Base-by-base conservation (phyloP, 2,329 filamentous ascomycete species). In the Colletotrichum chrysophilum region DNA sequence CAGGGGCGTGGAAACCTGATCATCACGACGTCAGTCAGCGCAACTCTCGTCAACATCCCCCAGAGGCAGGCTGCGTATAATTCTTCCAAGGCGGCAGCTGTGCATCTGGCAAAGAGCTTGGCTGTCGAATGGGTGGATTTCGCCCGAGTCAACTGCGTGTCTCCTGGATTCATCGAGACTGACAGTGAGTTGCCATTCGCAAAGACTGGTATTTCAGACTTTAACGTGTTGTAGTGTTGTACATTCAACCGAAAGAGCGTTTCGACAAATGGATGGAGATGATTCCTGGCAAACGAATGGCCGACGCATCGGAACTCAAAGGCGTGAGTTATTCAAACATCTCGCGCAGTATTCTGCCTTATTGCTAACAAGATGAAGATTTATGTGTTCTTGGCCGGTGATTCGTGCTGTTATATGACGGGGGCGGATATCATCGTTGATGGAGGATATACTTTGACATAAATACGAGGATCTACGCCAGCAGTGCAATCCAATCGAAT, bases 341-440 rank as follows among this genome's bases (percentile, higher is more conserved):
- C 18, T 28, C 26, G 43, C 43, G 43, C 34, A 30, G 21, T 16
- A 21, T 4, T 21, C 0, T 66, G n/a, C 48, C 52, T 38, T 38
- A 1, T 52, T 32, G 21, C 32, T 24, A 16, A 66, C 62, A 6
- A 2, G 2, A 18, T 58, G 21, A 12, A 83, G 81, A 87, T 86
- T 9, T 89, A 88, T 71, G 86, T 88, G n/a, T 89, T 88, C 77
- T 80, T 88, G 52, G 84, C 84, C 52, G 86, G 83, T 69, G 86
- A 88, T 82, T 87, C 87, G 4, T 88, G 86, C 65, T 84, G 84
- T 12, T 89, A 89, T 77, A 88, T 85, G 81, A 89, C 88, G 12
- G 88, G 88, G 34, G 81, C 83, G 7, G 87, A 89, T 75, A 78
- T 89, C 61, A 79, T 86, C 62, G 86, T 89, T 74, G 88, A 89